Evolutionary conservation across 2,329 filamentous ascomycete genomes (phyloP), one percentile per base, ranked within the genome.

Genomic region (Arthroderma sp.): DNA sequence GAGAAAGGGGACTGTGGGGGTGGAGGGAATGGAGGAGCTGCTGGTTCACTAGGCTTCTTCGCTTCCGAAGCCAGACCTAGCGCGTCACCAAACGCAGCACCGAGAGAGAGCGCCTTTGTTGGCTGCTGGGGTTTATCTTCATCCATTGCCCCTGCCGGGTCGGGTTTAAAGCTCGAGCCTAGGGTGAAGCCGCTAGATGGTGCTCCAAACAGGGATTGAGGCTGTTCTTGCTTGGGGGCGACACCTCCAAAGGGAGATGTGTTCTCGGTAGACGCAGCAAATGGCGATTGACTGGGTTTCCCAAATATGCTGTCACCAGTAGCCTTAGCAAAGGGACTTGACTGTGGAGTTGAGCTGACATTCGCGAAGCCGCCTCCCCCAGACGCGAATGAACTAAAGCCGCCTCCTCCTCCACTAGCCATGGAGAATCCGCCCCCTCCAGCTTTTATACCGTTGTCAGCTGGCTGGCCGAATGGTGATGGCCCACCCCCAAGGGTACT

Each of bases 101-200:
- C 63, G 39, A 69, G 60, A 4, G 64, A 62, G 36, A 70, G 65
- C 5, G 63, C 45, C 1, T 55, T 51, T 10, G 52, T 41, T 7
- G 57, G 44, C 44, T 63, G 60, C 2, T 63, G 58, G 15, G 64
- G 54, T 39, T 66, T 66, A n/a, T 60, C 56, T 3, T 51, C 54
- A 54, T 69, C 67, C 46, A 62, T 61, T 28, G 52, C 58, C 44
- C 64, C 60, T 9, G 59, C 61, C 6, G 57, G 61, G 46, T 70
- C 68, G 3, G 56, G 56, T 51, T 68, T 68, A 49, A 71, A 70
- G 7, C 62, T 61, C 27, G 69, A 67, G 1, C 63, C 64, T 22
- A 71, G 51, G 5, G 56, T 58, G 50, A 72, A 72, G n/a, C 56
- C 55, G 47, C 54, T 47, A 9, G 53, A 42, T 5, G 54, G 51